Conservation (phyloP, 139 green algal species). For the Raphidocelis subcapitata region DNA sequence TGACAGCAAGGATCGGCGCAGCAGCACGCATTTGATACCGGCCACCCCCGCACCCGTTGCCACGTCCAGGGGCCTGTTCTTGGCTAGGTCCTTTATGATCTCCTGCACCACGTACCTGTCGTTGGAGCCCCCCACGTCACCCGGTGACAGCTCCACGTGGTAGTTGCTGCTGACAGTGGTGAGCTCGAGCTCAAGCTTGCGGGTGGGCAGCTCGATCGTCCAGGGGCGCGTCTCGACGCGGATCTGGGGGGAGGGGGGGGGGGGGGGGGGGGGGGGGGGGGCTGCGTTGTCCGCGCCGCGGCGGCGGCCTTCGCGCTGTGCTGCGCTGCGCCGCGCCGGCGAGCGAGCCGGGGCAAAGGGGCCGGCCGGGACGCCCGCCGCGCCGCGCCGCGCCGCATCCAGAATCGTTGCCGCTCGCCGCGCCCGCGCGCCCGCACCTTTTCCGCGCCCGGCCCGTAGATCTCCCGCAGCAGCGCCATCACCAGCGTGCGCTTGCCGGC, state of each 20-base stretch:
- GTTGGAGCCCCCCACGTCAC: conserved; percentile 85
- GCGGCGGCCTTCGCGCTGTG: too few relatives aligned
- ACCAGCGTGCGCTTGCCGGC: conserved; percentile 97
- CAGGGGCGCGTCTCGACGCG: conserved; percentile 35
- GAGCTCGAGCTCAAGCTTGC: conserved; percentile 96
- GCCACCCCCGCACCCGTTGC: background rate
- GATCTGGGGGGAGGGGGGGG: conserved; percentile 24
- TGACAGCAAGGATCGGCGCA: too few relatives aligned
- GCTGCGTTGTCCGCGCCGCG: too few relatives aligned
- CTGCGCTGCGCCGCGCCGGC: too few relatives aligned
- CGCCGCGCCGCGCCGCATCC: too few relatives aligned
- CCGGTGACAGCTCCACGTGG: conserved; percentile 96
- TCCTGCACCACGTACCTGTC: conserved; percentile 88
- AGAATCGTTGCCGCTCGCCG: too few relatives aligned
- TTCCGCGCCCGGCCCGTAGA: conserved; percentile 91
- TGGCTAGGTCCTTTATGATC: conserved; percentile 98
- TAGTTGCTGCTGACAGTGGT: conserved; percentile 87
- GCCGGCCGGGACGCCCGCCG: too few relatives aligned
- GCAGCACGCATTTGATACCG: too few relatives aligned
- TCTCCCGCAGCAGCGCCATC: conserved; percentile 84
- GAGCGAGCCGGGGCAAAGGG: too few relatives aligned
- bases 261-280: too few relatives aligned
- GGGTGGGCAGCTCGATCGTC: conserved; percentile 66
- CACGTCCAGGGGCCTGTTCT: conserved; percentile 76
- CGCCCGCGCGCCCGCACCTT: too few relatives aligned